phyloP scores from a whole-genome alignment of 805 yeast species.

The Jamesozyma rosinii region DNA sequence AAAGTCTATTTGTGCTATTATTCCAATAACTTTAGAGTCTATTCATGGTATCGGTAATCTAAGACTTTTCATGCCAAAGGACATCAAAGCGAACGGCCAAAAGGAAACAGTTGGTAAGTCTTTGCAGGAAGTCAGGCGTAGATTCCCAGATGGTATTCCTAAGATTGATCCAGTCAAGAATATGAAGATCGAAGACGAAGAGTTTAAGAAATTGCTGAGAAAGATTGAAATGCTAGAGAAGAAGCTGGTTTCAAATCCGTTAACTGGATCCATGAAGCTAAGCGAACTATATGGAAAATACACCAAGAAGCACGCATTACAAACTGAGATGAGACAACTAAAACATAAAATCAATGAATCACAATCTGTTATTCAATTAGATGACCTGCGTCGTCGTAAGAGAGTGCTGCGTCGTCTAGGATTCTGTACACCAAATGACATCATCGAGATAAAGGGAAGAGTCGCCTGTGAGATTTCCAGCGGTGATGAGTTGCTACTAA shows the following conservation, averaged over 20 bases:
- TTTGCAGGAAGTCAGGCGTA: slow-evolving; percentile 65
- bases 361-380: slow-evolving; percentile 85
- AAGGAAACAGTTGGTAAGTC: slow-evolving; percentile 59
- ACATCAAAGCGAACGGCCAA: slow-evolving; percentile 53
- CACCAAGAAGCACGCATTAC: slow-evolving; percentile 52
- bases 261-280: slow-evolving; percentile 52
- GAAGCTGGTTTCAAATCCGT: slow-evolving; percentile 61
- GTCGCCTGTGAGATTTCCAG: slow-evolving; percentile 95
- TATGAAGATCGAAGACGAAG: slow-evolving; percentile 84
- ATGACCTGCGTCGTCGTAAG: slow-evolving; percentile 86
- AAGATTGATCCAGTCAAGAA: slow-evolving; percentile 79
- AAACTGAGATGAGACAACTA: slow-evolving; percentile 47
- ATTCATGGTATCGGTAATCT: slow-evolving; percentile 69
- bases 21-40: slow-evolving; percentile 78
- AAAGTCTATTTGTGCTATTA: slow-evolving; percentile 59
- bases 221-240: slow-evolving; percentile 78
- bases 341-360: slow-evolving; percentile 69
- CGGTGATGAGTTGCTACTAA: slow-evolving; percentile 72
- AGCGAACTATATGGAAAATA: slow-evolving; percentile 57
- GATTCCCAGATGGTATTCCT: slow-evolving; percentile 90
- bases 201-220: slow-evolving; percentile 58
- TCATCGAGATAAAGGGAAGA: slow-evolving; percentile 92
- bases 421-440: slow-evolving; percentile 76
- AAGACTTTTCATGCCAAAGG: slow-evolving; percentile 71
- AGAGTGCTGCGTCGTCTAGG: slow-evolving; percentile 88